phyloP scores from a whole-genome alignment of 768 basidiomycete species.

The Agaricus blazei region DNA sequence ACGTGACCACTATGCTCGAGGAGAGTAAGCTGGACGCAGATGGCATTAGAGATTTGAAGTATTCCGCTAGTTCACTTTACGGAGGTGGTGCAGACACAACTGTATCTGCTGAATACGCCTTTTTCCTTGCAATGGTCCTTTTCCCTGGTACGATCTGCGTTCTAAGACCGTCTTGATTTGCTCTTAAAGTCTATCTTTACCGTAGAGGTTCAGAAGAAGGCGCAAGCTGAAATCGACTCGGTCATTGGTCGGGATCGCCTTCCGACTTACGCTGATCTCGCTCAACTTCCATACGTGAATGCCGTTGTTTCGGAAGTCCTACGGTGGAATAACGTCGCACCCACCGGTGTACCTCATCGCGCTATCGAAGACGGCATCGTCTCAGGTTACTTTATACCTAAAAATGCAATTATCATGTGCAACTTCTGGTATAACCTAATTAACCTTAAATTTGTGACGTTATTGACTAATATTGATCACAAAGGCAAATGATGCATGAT shows the following conservation, averaged over 20 bases:
- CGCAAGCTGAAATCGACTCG: constrained; percentile 47
- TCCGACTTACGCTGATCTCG: constrained; percentile 34
- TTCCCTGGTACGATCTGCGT: constrained; percentile 21
- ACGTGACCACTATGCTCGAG: constrained; percentile 37
- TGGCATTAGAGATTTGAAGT: constrained; percentile 34
- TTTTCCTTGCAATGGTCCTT: constrained; percentile 45
- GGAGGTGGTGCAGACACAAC: constrained; percentile 49
- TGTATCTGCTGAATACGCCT: constrained; percentile 38
- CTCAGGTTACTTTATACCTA: constrained; percentile 43
- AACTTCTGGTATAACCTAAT: constrained; percentile 38
- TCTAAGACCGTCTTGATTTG: neutral
- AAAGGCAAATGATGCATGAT: constrained; percentile 52
- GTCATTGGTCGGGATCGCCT: constrained; percentile 33
- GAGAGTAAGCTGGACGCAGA: constrained; percentile 26
- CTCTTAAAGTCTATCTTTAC: constrained; percentile 8
- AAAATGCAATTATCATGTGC: constrained; percentile 37
- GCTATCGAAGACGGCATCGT: constrained; percentile 39
- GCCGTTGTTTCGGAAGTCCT: constrained; percentile 42
- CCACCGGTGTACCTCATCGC: constrained; percentile 41
- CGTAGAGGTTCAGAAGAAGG: constrained; percentile 43
- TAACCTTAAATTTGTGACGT: neutral
- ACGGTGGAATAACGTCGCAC: constrained; percentile 44
- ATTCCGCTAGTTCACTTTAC: constrained; percentile 36
- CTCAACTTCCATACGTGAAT: constrained; percentile 43
- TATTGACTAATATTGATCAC: neutral